These are phyloP conservation scores for Erysiphe neolycopersici DNA, from an alignment of 2,329 filamentous ascomycete genomes.

Conservation along the genomic window DNA sequence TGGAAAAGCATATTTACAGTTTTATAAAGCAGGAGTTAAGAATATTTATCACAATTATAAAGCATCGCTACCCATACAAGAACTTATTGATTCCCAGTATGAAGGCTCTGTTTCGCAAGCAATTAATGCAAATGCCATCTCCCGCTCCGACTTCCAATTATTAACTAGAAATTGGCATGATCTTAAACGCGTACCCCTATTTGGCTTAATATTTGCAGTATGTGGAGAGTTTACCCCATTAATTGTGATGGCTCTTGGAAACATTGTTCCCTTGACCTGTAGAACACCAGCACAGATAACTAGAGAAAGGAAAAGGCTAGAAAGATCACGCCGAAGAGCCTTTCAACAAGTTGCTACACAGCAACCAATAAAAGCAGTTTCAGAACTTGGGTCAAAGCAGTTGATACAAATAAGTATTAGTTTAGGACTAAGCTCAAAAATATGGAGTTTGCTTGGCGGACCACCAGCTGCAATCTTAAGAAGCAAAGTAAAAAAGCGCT, in stretches of 20 bases:
- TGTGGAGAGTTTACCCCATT: conserved; percentile 74
- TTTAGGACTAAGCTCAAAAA: conserved; percentile 16
- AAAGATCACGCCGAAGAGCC: conserved; percentile 23
- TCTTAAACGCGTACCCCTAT: conserved; percentile 49
- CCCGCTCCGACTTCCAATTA: conserved; percentile 45
- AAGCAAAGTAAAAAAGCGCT: conserved; percentile 22
- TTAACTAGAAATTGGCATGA: conserved; percentile 43
- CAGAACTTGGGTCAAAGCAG: conserved; percentile 14
- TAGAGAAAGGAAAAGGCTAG: conserved; percentile 24
- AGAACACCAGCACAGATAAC: conserved; percentile 52
- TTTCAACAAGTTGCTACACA: conserved; percentile 18
- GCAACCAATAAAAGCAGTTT: conserved; percentile 4
- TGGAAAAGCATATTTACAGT: conserved; percentile 51
- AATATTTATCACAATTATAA: conserved; percentile 42
- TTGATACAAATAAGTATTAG: conserved; percentile 17
- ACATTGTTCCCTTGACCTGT: conserved; percentile 54
- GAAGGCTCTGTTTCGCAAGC: conserved; percentile 13
- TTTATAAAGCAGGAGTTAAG: conserved; percentile 70
- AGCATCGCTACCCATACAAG: conserved; percentile 18
- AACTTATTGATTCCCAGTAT: conserved; percentile 19
- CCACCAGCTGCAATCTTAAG: conserved; percentile 25
- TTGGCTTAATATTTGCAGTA: conserved; percentile 46
- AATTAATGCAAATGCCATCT: conserved; percentile 17
- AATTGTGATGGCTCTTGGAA: conserved; percentile 42
- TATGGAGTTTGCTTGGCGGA: conserved; percentile 19